These are phyloP conservation scores for Phytophthora sp. DNA, from an alignment of 352 stramenopile genomes.

Conservation along the genomic window DNA sequence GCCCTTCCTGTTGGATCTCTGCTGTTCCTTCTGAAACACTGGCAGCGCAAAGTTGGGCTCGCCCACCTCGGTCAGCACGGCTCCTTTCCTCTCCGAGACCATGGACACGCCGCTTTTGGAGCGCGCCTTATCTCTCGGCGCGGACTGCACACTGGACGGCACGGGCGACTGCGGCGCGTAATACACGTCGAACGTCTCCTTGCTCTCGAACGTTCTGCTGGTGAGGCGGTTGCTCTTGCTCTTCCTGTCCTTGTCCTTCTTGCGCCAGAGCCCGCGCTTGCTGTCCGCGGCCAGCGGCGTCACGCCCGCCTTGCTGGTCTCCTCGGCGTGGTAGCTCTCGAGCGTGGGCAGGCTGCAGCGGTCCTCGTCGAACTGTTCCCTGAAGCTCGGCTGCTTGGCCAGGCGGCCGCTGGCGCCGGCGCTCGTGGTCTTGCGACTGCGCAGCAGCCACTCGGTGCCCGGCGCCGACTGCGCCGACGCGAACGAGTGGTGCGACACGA, in stretches of 20 bases:
- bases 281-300: not conserved
- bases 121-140: conserved; percentile 9
- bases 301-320: conserved; percentile 4
- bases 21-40: conserved; percentile 36
- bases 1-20: not conserved
- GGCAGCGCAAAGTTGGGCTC: conserved; percentile 47
- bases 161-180: conserved; percentile 38
- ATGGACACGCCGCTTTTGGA: conserved; percentile 30
- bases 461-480: conserved; percentile 32
- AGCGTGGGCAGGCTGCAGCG: conserved; percentile 59
- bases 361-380: conserved; percentile 60
- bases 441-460: conserved; percentile 22
- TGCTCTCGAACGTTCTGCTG: conserved; percentile 4
- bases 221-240: not conserved
- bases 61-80: conserved; percentile 69
- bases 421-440: conserved; percentile 14
- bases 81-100: conserved; percentile 44
- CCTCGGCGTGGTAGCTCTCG: conserved; percentile 41
- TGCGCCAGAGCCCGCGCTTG: conserved; percentile 5
- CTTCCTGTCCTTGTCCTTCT: conserved; percentile 14
- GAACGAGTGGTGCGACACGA: conserved; percentile 49
- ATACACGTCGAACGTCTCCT: conserved; percentile 34
- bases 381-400: conserved; percentile 46
- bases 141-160: conserved; percentile 22
- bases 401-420: conserved; percentile 15